Base-by-base conservation (phyloP, 805 yeast species). In the Scheffersomyces stipitis region DNA sequence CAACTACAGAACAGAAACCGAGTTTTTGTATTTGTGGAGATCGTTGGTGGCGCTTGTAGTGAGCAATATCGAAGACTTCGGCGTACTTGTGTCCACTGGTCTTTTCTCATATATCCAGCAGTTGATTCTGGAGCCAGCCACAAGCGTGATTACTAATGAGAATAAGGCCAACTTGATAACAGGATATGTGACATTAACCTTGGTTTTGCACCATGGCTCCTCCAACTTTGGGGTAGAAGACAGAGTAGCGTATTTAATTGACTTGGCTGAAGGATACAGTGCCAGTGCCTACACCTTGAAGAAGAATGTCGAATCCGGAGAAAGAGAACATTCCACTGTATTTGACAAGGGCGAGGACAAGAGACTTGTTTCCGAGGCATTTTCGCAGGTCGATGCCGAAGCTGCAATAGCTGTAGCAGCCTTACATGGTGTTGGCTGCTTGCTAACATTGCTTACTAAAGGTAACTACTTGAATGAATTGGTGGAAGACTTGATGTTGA, bases 51-150 rank as follows among this genome's bases (percentile, higher is more conserved):
- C 74, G 1, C 62, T 75, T 37, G 56, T 69, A 15, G 64, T 66
- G n/a, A 67, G 76, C 33, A 75, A 75, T 44, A 60, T 73, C 8
- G 81, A 76, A 35, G 80, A 75, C 37, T 72, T 73, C 40, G 71
- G 77, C 17, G 58, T 48, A 13, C 54, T 65, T 32, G 59, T 58
- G 4, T 50, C 61, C 23, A 45, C 57, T 3, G 72, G 62, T 18
- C 58, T 69, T 34, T 38, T 63, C 28, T 41, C 31, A 4, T 39
- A 44, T 18, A 47, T 69, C 13, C 52, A 51, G 37, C 37, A 40
- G 15, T 49, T 67, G 26, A 57, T 69, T 24, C 51, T 48, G 23
- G 71, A 66, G 20, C 66, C 71, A 3, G 54, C 71, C 2, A 60
- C 44, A 29, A 44, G 57, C 16, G 40, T 51, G n/a, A 46, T 68